Percentiles rank a stretch among this genome's conserved stretches.
Conservation (phyloP, 164 flowering plant genomes). For the Vitis labrusca region DNA sequence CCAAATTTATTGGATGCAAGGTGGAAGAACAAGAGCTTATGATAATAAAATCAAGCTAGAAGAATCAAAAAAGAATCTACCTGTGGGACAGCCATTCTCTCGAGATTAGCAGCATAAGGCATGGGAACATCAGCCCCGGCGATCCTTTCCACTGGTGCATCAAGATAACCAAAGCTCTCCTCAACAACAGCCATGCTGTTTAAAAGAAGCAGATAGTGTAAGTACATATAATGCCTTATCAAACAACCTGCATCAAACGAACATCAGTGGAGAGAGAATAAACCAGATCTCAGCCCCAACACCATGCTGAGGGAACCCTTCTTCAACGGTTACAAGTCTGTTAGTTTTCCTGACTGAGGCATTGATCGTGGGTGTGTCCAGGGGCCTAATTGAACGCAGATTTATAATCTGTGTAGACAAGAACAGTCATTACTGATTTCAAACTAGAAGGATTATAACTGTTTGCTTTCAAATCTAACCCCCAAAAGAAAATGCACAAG, state of each 20-base stretch:
- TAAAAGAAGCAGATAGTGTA: constrained; percentile 4
- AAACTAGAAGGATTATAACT: neutral
- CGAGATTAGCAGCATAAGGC: constrained; percentile 97
- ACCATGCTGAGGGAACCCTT: constrained; percentile 97
- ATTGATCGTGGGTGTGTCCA: constrained; percentile 81
- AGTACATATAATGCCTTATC: neutral
- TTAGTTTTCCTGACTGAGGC: constrained; percentile 93
- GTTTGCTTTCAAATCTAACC: neutral
- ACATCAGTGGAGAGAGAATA: constrained; percentile 7
- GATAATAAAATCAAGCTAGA: neutral
- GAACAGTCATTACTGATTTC: neutral
- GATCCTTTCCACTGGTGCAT: constrained; percentile 91
- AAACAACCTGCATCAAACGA: neutral
- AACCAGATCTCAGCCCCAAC: constrained; percentile 98
- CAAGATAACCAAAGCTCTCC: constrained; percentile 92
- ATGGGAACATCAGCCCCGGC: constrained; percentile 90
- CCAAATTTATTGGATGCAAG: no score
- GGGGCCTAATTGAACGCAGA: constrained; percentile 90
- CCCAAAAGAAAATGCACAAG: neutral
- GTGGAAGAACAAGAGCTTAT: no score
- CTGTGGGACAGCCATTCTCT: constrained; percentile 92
- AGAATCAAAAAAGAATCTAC: constrained; percentile 22
- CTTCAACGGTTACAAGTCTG: constrained; percentile 89
- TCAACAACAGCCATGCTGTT: constrained; percentile 79
- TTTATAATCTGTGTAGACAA: constrained; percentile 74